Percentiles rank a stretch among this genome's conserved stretches.
phyloP scores from a whole-genome alignment of 345 rosid species.

The Ceriops decandra region DNA sequence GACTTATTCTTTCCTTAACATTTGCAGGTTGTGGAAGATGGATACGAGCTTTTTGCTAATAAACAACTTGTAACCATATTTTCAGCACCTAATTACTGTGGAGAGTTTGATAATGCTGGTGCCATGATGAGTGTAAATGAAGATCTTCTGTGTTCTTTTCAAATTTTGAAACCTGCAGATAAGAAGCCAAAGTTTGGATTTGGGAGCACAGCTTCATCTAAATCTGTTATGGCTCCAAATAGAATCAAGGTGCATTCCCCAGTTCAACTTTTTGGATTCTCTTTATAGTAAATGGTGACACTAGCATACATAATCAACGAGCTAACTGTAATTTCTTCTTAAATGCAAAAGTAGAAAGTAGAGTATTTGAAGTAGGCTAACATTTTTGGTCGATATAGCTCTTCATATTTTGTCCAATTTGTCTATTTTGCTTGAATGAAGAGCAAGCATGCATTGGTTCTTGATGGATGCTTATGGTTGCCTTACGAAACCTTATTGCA shows the following conservation, averaged over 20 bases:
- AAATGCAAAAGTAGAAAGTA: too few relatives aligned
- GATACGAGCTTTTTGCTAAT: slow-evolving; percentile 26
- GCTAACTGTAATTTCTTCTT: too few relatives aligned
- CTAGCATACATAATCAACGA: too few relatives aligned
- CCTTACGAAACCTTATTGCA: too few relatives aligned
- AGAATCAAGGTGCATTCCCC: slow-evolving; percentile 51
- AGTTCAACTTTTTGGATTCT: background rate
- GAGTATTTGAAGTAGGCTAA: too few relatives aligned
- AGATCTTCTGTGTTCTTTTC: slow-evolving; percentile 22
- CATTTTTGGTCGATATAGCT: too few relatives aligned
- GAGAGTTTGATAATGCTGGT: slow-evolving; percentile 32
- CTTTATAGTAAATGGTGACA: background rate
- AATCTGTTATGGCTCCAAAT: slow-evolving; percentile 20
- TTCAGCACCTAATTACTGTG: slow-evolving; percentile 32
- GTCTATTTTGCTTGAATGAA: too few relatives aligned
- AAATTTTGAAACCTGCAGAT: slow-evolving; percentile 25
- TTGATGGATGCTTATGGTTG: too few relatives aligned
- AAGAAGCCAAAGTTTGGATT: slow-evolving; percentile 26
- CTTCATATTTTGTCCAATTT: too few relatives aligned
- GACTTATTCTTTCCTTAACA: background rate
- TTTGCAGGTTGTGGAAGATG: slow-evolving; percentile 30
- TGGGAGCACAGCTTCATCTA: slow-evolving; percentile 10
- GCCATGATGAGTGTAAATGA: slow-evolving; percentile 28
- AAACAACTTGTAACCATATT: slow-evolving; percentile 26
- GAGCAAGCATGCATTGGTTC: too few relatives aligned